Base-by-base conservation (phyloP, 2,329 filamentous ascomycete genomes). In the Huntiella bhutanensis region DNA sequence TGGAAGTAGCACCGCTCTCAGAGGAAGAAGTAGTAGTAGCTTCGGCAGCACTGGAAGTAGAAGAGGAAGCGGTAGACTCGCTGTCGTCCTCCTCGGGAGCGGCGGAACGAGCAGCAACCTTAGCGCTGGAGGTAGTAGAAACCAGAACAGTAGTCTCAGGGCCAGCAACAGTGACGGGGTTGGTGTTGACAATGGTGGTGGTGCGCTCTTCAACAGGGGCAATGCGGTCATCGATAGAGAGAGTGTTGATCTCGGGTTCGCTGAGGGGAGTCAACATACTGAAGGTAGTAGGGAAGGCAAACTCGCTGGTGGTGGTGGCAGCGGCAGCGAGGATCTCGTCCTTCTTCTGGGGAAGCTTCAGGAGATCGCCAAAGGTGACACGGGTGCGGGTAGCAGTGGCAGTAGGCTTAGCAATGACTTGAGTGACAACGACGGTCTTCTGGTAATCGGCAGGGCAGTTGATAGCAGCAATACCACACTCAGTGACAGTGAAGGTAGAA, bases 371-470 rank as follows among this genome's bases (percentile, higher is more conserved):
- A 40, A 32, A 10, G 19, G 40, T 32, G 12, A 28, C 13, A 12
- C 13, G n/a, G n/a, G 40, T 41, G 16, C 38, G 45, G 15, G 43
- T 22, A 13, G 17, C 32, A 28, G 7, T 33, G 34, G 12, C 33
- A 36, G 34, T 45, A 34, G 42, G 42, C 35, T 22, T 13, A 33
- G 41, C 12, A 10, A 34, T 15, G 8, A 38, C 43, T 5, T 40
- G 42, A 6, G 45, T 48, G 36, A 64, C 48, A 28, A 56, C 59
- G 17, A 58, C 54, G 33, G 55, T 55, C 32, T 60, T 58, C 46
- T 55, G 55, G 58, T 59, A 60, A 13, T 55, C 54, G 35, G 59
- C 56, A 17, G 62, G 62, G 55, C 62, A 65, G 59, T 65, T 64
- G 50, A 59, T 50, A 13, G 61, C 59, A 3, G 56, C 55, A 35